Percentiles rank a stretch among this genome's conserved stretches.
These are phyloP conservation scores for Lactarius sanguifluus DNA, from an alignment of 768 basidiomycete genomes.

Conservation along the genomic window DNA sequence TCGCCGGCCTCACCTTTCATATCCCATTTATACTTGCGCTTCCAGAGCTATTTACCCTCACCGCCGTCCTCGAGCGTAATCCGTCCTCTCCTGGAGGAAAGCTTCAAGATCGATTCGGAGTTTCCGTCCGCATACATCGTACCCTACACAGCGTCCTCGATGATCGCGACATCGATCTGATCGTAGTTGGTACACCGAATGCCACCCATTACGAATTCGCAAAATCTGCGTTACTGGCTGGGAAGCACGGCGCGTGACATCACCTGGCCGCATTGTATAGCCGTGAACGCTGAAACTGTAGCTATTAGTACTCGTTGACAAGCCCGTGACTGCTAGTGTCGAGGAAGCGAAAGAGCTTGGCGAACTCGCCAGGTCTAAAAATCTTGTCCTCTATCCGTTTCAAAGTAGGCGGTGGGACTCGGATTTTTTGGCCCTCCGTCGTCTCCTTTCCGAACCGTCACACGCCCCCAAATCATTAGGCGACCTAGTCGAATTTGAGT, in stretches of 20 bases:
- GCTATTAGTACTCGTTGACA: constrained; percentile 69
- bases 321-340: constrained; percentile 66
- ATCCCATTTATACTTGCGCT: constrained; percentile 74
- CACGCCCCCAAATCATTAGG: constrained; percentile 57
- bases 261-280: not conserved
- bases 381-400: constrained; percentile 65
- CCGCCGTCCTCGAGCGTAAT: constrained; percentile 74
- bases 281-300: not conserved
- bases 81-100: constrained; percentile 60
- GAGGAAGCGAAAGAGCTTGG: constrained; percentile 61
- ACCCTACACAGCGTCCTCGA: constrained; percentile 58
- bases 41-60: constrained; percentile 65
- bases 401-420: constrained; percentile 80
- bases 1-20: constrained; percentile 78
- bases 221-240: constrained; percentile 63
- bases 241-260: constrained; percentile 62
- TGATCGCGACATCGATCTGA: constrained; percentile 64
- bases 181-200: constrained; percentile 71
- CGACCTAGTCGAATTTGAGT: constrained; percentile 67
- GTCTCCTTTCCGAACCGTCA: constrained; percentile 54
- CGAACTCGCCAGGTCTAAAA: constrained; percentile 55
- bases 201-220: constrained; percentile 69
- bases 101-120: constrained; percentile 63
- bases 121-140: constrained; percentile 54
- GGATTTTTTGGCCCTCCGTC: constrained; percentile 67